Evolutionary conservation across 2,329 filamentous ascomycete genomes (phyloP), one percentile per base, ranked within the genome.

Genomic region (Pseudocercospora eumusae): DNA sequence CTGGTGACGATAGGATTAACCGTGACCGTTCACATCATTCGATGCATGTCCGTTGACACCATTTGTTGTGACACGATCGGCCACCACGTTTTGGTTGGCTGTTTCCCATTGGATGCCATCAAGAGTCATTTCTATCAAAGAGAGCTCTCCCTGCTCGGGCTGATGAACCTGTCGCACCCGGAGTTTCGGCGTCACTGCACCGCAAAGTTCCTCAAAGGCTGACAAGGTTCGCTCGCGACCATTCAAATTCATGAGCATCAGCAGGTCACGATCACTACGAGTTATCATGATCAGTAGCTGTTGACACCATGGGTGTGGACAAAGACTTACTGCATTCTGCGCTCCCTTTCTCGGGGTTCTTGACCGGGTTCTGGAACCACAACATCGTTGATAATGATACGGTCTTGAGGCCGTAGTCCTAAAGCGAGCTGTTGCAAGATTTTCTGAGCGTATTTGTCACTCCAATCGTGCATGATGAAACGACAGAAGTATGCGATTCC

Each of bases 161-260:
- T 61, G 54, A 54, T 60, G 55, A 23, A 66, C 57, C 44, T 59
- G 59, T 45, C 57, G 52, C 2, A 66, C 33, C 25, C 53, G 42
- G n/a, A 68, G 61, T 61, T 62, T 64, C 6, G 66, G 66, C 56
- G 56, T 61, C 20, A 65, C 61, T 15, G 65, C 63, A 40, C 57
- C 55, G n/a, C 61, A 64, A 33, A 69, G 60, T 20, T 59, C 57
- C 1, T 65, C 56, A 40, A 69, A 69, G 2, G 66, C 67, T 18
- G 54, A 60, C 47, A 64, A 49, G 7, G 67, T 68, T 10, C 67
- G 58, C 53, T 69, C 67, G 18, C 66, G 59, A 7, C 66, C 67
- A 47, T 69, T 69, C 23, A 68, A 54, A 23, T 68, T 68, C 67
- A 69, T 68, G 13, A 69, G 45, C 67, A 69, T 69, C 31, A 68